Conservation (phyloP, 2,329 filamentous ascomycete genomes). For the Pseudogymnoascus sp. region DNA sequence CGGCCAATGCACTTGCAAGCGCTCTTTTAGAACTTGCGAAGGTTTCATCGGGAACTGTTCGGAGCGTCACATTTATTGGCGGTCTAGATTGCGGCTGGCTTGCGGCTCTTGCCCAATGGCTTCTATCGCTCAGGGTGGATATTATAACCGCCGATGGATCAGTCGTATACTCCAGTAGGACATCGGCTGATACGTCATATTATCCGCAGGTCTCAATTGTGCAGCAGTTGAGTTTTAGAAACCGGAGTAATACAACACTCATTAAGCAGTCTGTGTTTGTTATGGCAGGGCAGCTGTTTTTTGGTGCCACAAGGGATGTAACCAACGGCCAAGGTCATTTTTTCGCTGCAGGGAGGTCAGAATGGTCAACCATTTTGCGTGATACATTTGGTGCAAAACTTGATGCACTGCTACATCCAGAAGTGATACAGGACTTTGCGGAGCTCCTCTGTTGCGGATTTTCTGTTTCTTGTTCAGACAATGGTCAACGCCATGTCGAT, state of each 20-base stretch:
- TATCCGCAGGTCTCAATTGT: not conserved
- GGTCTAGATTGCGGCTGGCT: conserved; percentile 17
- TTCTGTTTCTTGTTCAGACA: not conserved
- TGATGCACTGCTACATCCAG: not conserved
- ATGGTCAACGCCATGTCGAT: not conserved
- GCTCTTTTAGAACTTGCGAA: conserved; percentile 6
- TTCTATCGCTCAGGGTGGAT: conserved; percentile 12
- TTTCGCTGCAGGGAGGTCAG: not conserved
- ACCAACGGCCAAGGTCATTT: not conserved
- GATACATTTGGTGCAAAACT: not conserved
- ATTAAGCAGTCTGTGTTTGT: not conserved
- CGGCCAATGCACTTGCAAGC: not conserved
- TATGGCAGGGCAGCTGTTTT: not conserved
- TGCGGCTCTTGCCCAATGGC: conserved; percentile 17
- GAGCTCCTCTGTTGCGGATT: not conserved
- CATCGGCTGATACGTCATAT: not conserved
- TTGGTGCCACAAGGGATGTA: not conserved
- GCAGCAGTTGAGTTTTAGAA: too few relatives aligned
- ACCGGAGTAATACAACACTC: not conserved
- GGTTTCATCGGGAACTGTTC: conserved; percentile 9
- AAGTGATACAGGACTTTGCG: not conserved
- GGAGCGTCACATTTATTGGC: conserved; percentile 13
- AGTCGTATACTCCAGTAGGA: not conserved
- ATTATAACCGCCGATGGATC: not conserved
- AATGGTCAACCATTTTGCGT: not conserved